Conservation (phyloP, 768 basidiomycete genomes). For the Pisolithus microcarpus region DNA sequence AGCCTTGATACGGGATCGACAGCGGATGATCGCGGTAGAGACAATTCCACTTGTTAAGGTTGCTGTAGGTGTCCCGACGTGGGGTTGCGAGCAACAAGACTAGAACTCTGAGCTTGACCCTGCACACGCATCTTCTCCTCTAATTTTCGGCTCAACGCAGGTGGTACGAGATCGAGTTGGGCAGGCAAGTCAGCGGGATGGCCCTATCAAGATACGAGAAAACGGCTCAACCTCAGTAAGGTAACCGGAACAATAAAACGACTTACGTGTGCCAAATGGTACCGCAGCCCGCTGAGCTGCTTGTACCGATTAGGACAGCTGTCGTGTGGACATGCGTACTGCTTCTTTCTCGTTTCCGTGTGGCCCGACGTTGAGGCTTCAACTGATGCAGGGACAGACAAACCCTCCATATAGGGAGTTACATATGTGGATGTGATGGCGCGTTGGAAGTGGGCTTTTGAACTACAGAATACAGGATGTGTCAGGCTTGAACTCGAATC, state of each 20-base stretch:
- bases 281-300: constrained; percentile 75
- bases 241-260: not conserved
- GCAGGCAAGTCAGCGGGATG: constrained; percentile 57
- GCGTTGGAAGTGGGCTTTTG: constrained; percentile 67
- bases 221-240: not conserved
- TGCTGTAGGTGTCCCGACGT: not conserved
- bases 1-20: not conserved
- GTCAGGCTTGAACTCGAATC: not conserved
- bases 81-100: constrained; percentile 5
- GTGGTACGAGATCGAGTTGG: constrained; percentile 64
- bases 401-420: constrained; percentile 20
- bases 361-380: constrained; percentile 24
- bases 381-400: constrained; percentile 18
- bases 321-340: constrained; percentile 49
- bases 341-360: constrained; percentile 40
- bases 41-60: not conserved
- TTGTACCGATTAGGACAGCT: constrained; percentile 73
- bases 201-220: constrained; percentile 38
- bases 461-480: constrained; percentile 35
- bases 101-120: constrained; percentile 3
- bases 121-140: constrained; percentile 36
- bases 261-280: constrained; percentile 73
- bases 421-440: constrained; percentile 35
- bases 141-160: constrained; percentile 56
- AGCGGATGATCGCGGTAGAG: not conserved